phyloP scores from a whole-genome alignment of 441 rosid species.

The Eutrema salsugineum region DNA sequence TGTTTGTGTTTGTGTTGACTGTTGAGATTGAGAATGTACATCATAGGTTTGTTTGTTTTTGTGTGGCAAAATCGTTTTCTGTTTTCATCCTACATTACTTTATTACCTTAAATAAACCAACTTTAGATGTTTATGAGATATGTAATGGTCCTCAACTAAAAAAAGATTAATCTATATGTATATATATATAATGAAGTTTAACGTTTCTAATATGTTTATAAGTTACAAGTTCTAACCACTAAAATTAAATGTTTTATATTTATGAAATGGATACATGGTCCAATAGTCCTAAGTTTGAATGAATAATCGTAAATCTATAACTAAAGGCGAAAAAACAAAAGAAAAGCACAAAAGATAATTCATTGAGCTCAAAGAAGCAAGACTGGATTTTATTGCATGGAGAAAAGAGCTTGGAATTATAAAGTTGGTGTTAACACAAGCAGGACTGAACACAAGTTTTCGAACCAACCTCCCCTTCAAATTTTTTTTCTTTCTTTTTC shows the following conservation, averaged over 20 bases:
- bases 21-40: constrained; percentile 19
- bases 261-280: neutral
- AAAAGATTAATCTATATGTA: no score
- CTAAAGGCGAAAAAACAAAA: neutral
- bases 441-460: constrained; percentile 18
- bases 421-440: constrained; percentile 13
- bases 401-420: constrained; percentile 24
- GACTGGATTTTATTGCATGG: constrained; percentile 10
- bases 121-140: neutral
- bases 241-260: neutral
- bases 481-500: constrained; percentile 3
- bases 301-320: no score
- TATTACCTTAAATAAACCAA: neutral
- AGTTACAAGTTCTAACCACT: neutral
- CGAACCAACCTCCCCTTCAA: constrained; percentile 15
- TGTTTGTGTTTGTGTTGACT: neutral
- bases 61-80: neutral
- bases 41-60: neutral
- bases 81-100: constrained; percentile 5
- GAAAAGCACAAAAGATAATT: constrained; percentile 27
- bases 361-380: constrained; percentile 27
- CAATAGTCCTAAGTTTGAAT: constrained; percentile 11
- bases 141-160: neutral
- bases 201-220: neutral
- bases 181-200: no score